phyloP scores from a whole-genome alignment of 495 filamentous ascomycete genomes.

The Bombardia bombarda region DNA sequence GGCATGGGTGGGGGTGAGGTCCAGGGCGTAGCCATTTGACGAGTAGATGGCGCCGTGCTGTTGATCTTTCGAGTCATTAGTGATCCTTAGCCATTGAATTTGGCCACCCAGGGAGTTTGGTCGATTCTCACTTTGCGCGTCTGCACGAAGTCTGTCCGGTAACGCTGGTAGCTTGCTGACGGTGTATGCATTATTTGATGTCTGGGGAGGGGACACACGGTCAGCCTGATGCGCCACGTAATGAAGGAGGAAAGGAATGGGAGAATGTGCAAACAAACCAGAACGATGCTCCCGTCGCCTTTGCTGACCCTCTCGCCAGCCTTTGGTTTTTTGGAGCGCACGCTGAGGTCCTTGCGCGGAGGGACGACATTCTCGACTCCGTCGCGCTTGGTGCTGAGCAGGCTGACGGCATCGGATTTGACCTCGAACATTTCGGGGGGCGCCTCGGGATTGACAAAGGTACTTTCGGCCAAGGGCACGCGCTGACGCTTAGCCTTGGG shows the following conservation, averaged over 20 bases:
- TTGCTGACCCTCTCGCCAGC: constrained; percentile 46
- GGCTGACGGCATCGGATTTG: constrained; percentile 34
- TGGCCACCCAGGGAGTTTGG: not conserved
- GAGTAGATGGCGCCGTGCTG: constrained; percentile 59
- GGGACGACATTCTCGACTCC: constrained; percentile 32
- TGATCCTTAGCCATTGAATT: constrained; percentile 15
- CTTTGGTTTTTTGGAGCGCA: constrained; percentile 53
- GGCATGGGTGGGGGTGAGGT: constrained; percentile 69
- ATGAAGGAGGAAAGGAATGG: not conserved
- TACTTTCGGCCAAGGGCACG: constrained; percentile 50
- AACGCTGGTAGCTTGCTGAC: constrained; percentile 78
- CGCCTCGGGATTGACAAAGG: constrained; percentile 38
- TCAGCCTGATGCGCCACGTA: not conserved
- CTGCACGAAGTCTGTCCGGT: constrained; percentile 61
- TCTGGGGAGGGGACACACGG: constrained; percentile 43
- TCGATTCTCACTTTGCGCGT: constrained; percentile 46
- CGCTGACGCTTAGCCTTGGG: constrained; percentile 67
- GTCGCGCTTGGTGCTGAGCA: constrained; percentile 35
- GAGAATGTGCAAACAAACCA: constrained; percentile 42
- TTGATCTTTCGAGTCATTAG: constrained; percentile 30
- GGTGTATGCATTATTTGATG: constrained; percentile 76
- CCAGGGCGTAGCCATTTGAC: constrained; percentile 64
- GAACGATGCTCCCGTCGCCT: constrained; percentile 51
- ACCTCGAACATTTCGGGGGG: constrained; percentile 40
- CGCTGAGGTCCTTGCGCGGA: constrained; percentile 45